Base-by-base conservation (phyloP, 148 eudicot species). In the Amaranthus palmeri region DNA sequence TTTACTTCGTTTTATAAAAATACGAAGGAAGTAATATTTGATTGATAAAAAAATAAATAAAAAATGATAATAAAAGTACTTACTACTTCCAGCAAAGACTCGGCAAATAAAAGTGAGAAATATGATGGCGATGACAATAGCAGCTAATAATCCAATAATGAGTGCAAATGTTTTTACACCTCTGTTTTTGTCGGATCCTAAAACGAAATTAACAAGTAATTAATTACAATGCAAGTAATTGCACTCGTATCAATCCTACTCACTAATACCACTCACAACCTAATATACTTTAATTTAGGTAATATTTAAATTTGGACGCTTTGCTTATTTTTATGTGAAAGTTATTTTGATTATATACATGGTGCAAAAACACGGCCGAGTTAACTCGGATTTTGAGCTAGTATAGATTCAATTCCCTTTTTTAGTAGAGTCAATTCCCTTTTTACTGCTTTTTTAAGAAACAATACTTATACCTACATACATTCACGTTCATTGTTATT, bases 21-120 rank as follows among this genome's bases (percentile, higher is more conserved):
- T 50, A 69, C 61, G 25, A 9, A 10, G 7, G 14, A 47, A 44
- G 4, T 25, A 4, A 50, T 8, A 55, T 48, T 17, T 4, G n/a
- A 0, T 46, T 11, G 18, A 40, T 12, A n/a, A 62, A 25, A 25
- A 25, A 25, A 0, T 0, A 25, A 25, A 25, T 25, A 25, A 25
- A 25, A 25, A 25, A 25, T 25, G 36, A 25, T 25, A 25, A 25
- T 25, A 25, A 25, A 25, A 25, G 36, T 25, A 25, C 81, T 83
- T 80, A 80, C 83, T 53, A 15, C 75, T 71, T 74, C 86, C 83
- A 69, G 72, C 77, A 74, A 83, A 83, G 41, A 70, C 75, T 56
- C 86, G 78, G 65, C 86, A 83, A 51, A 83, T 17, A 75, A 83
- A 83, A 61, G 86, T 83, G 79, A 83, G 74, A 64, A 83, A 83